Percentiles rank a stretch among this genome's conserved stretches.
Evolutionary conservation across 345 rosid species (phyloP).

Genomic region (Citrus sinensis): DNA sequence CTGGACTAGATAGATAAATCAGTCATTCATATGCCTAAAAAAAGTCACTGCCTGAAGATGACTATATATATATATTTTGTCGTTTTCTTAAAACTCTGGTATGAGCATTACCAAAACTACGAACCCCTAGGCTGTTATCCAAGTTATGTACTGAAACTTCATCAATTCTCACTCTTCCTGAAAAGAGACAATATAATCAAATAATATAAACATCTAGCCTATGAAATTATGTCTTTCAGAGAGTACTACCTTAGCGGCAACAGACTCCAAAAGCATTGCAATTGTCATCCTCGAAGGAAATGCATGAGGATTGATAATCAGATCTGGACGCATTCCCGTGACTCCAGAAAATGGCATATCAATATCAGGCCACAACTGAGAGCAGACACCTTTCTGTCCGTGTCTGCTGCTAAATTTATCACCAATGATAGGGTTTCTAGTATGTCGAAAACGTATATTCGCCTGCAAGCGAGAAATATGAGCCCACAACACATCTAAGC

Average conservation of each 20-base stretch:
- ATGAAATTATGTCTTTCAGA: background rate
- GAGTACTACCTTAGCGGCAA: slow-evolving; percentile 84
- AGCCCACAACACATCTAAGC: background rate
- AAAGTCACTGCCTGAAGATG: background rate
- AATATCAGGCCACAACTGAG: slow-evolving; percentile 93
- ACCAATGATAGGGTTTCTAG: slow-evolving; percentile 90
- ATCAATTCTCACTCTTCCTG: background rate
- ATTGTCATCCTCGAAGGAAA: slow-evolving; percentile 99
- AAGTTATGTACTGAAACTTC: background rate
- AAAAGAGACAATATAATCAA: background rate
- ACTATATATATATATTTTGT: no score
- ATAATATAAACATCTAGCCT: background rate
- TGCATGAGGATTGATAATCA: slow-evolving; percentile 97
- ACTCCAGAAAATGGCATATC: slow-evolving; percentile 97
- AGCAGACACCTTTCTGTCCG: slow-evolving; percentile 99
- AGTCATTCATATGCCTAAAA: background rate
- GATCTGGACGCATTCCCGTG: slow-evolving; percentile 98
- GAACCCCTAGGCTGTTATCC: background rate
- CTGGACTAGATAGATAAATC: background rate
- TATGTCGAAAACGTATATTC: slow-evolving; percentile 80
- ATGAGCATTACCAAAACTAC: background rate
- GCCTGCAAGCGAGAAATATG: slow-evolving; percentile 37
- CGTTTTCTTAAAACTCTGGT: background rate
- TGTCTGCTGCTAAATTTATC: slow-evolving; percentile 99
- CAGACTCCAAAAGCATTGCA: slow-evolving; percentile 94